phyloP scores from a whole-genome alignment of 257 asterid genomes.

The Ligustrum vulgare region DNA sequence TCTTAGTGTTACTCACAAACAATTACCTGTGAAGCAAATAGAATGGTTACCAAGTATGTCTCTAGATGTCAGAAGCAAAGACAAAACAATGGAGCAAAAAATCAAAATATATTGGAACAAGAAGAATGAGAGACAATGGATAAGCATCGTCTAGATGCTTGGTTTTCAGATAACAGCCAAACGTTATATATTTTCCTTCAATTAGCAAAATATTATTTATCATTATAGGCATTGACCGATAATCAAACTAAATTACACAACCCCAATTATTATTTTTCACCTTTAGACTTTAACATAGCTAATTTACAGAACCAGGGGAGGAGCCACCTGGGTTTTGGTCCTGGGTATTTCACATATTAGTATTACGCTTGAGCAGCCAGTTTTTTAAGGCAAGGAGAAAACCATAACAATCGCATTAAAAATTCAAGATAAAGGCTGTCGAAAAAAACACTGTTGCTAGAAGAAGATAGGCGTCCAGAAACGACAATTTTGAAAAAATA shows the following conservation, averaged over 20 bases:
- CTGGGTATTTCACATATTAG: too few species aligned
- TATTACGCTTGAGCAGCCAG: too few species aligned
- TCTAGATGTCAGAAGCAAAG: neutral
- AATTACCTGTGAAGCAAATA: conserved; percentile 1
- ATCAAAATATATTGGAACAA: neutral
- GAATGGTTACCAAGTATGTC: neutral
- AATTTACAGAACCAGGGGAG: neutral
- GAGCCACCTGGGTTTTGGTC: too few species aligned
- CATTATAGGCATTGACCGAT: neutral
- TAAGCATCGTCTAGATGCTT: neutral
- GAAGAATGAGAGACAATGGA: neutral
- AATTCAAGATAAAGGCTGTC: too few species aligned
- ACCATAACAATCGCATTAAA: too few species aligned
- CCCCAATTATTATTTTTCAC: neutral
- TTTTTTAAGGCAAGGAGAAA: too few species aligned
- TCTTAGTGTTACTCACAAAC: conserved; percentile 5
- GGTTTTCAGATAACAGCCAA: neutral
- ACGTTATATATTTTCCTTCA: neutral
- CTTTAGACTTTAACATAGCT: neutral
- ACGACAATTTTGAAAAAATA: too few species aligned
- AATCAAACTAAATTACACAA: neutral
- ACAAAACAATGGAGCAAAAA: neutral
- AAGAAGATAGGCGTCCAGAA: too few species aligned
- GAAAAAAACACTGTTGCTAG: too few species aligned
- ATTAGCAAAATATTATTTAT: neutral